These are phyloP conservation scores for Daldinia concentrica DNA, from an alignment of 495 filamentous ascomycete species.

Conservation along the genomic window DNA sequence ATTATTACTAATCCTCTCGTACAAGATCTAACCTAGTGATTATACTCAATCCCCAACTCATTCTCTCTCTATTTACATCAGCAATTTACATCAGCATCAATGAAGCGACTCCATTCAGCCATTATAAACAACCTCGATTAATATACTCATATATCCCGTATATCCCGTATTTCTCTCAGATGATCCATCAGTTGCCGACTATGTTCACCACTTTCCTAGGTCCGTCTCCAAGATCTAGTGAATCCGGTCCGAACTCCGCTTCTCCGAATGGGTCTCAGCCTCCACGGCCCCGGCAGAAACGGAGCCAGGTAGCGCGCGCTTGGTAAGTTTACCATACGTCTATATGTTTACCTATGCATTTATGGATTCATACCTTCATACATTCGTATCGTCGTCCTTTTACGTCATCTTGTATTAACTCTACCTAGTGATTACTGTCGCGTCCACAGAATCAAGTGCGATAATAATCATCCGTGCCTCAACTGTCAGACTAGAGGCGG, in stretches of 20 bases:
- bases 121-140: neutral
- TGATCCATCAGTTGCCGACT: neutral
- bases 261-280: constrained; percentile 15
- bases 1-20: neutral
- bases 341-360: neutral
- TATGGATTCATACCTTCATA: neutral
- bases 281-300: constrained; percentile 27
- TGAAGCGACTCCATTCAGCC: neutral
- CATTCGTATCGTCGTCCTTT: neutral
- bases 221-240: constrained; percentile 10
- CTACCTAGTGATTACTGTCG: constrained; percentile 59
- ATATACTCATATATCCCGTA: neutral
- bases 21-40: neutral
- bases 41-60: neutral
- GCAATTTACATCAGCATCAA: neutral
- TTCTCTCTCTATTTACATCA: too few relatives aligned
- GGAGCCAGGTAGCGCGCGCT: constrained; percentile 29
- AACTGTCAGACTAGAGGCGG: constrained; percentile 56
- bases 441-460: constrained; percentile 57
- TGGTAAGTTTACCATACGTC: constrained; percentile 16
- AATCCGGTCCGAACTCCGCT: constrained; percentile 13
- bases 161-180: neutral
- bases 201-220: constrained; percentile 25
- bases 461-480: constrained; percentile 54
- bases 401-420: neutral